phyloP scores from a whole-genome alignment of 176 grass and related monocot species.

The Carex parvula region DNA sequence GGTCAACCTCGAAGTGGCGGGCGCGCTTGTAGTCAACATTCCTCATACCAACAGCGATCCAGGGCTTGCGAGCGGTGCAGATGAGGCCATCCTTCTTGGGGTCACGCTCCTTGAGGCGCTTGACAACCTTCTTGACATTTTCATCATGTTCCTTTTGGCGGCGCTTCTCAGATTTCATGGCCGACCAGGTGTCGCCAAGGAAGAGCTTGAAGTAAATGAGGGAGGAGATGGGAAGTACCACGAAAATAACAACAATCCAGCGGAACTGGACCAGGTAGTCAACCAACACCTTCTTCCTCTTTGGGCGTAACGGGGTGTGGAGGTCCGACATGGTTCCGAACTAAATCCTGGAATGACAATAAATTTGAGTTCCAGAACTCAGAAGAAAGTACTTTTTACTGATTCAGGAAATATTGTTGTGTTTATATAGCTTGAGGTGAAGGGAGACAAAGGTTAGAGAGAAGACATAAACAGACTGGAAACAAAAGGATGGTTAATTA shows the following conservation, averaged over 20 bases:
- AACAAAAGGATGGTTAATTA: neutral
- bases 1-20: conserved; percentile 86
- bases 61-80: conserved; percentile 88
- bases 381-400: neutral
- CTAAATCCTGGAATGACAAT: conserved; percentile 25
- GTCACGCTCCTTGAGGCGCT: conserved; percentile 78
- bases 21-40: conserved; percentile 92
- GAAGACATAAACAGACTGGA: neutral
- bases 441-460: neutral
- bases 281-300: conserved; percentile 67
- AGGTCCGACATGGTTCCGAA: conserved; percentile 64
- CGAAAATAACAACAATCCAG: conserved; percentile 81
- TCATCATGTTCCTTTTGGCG: conserved; percentile 71
- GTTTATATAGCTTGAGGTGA: neutral
- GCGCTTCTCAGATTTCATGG: conserved; percentile 67
- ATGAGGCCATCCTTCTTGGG: conserved; percentile 89
- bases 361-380: neutral
- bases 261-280: conserved; percentile 80
- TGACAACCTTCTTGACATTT: conserved; percentile 75
- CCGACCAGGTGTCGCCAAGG: conserved; percentile 61
- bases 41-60: conserved; percentile 86
- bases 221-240: conserved; percentile 62
- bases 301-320: conserved; percentile 46
- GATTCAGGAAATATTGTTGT: neutral
- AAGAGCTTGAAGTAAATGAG: conserved; percentile 68